Percentiles rank a stretch among this genome's conserved stretches.
Conservation (phyloP, 495 filamentous ascomycete species). For the Penicillium robsamsonii region DNA sequence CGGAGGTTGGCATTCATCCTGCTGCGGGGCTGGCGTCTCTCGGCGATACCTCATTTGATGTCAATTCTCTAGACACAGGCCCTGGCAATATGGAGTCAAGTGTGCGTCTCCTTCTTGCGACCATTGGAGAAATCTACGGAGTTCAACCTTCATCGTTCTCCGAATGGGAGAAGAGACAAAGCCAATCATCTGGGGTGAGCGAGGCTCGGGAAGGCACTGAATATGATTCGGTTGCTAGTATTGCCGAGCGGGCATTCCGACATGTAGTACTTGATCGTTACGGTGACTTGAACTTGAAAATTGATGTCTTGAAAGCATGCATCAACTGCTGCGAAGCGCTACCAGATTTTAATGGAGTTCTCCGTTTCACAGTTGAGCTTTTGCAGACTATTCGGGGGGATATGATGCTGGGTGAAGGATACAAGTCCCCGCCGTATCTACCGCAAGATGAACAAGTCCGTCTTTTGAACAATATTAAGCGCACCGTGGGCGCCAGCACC, state of each 20-base stretch:
- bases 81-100: conserved; percentile 76
- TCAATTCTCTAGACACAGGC: conserved; percentile 69
- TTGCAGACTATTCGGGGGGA: conserved; percentile 73
- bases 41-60: conserved; percentile 48
- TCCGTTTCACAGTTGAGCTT: conserved; percentile 80
- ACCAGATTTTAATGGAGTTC: conserved; percentile 84
- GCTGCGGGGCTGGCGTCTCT: conserved; percentile 76
- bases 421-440: conserved; percentile 57
- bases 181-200: conserved; percentile 18
- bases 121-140: conserved; percentile 51
- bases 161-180: conserved; percentile 36
- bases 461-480: conserved; percentile 75
- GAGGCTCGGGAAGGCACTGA: conserved; percentile 21
- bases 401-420: conserved; percentile 59
- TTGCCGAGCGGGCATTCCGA: conserved; percentile 44
- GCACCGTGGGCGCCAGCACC: conserved; percentile 72
- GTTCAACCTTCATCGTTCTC: conserved; percentile 43
- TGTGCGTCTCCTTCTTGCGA: conserved; percentile 56
- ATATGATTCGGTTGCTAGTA: conserved; percentile 44
- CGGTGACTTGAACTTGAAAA: conserved; percentile 62
- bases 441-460: conserved; percentile 80
- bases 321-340: conserved; percentile 91
- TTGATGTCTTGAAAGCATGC: conserved; percentile 78
- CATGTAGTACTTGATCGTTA: conserved; percentile 41
- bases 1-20: conserved; percentile 92